A percentile compares a stretch with the other conserved stretches of the same genome.
Conservation (phyloP, 345 rosid species). For the Populus davidiana region DNA sequence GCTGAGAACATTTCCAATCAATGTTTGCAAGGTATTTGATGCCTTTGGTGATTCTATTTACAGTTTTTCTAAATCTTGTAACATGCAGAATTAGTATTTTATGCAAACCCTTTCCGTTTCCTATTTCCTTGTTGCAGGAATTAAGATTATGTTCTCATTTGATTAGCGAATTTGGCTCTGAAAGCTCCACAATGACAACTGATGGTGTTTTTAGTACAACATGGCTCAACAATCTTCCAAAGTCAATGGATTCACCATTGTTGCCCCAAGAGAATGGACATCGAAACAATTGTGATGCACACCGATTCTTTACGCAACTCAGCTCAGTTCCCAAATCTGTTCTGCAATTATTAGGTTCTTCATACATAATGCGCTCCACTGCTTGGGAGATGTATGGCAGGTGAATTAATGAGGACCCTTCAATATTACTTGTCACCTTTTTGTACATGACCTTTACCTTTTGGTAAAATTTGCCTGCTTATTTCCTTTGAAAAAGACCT, state of each 20-base stretch:
- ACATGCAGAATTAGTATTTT: neutral
- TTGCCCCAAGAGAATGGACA: conserved; percentile 52
- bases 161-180: conserved; percentile 69
- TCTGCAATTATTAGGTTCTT: conserved; percentile 78
- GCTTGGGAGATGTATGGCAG: conserved; percentile 99
- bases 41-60: conserved; percentile 8
- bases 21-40: conserved; percentile 81
- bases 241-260: conserved; percentile 50
- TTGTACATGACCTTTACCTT: neutral
- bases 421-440: neutral
- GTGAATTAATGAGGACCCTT: conserved; percentile 34
- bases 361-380: conserved; percentile 83
- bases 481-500: neutral
- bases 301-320: conserved; percentile 61
- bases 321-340: conserved; percentile 86
- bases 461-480: neutral
- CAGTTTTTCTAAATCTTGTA: neutral
- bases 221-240: conserved; percentile 79
- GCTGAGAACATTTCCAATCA: conserved; percentile 76
- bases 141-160: conserved; percentile 67
- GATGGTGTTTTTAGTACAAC: conserved; percentile 75
- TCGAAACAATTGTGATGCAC: conserved; percentile 45
- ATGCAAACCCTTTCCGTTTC: conserved; percentile 4
- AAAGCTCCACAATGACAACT: conserved; percentile 54
- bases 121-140: conserved; percentile 50